Conservation (phyloP, 176 grass and related monocot species). For the Oryza punctata region DNA sequence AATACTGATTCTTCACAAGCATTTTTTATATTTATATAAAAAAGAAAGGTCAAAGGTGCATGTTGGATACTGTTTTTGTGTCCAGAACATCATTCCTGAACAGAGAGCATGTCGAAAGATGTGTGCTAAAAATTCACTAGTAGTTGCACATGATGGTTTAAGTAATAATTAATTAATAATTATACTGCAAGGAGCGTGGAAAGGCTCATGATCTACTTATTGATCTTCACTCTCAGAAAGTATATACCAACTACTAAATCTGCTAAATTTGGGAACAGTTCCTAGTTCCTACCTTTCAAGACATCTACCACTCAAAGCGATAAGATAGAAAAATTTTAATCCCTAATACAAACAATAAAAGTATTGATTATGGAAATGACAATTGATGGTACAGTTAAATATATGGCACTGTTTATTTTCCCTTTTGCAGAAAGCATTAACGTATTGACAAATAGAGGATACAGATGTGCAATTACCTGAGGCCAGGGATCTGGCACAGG, state of each 20-base stretch:
- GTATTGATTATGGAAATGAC: slow-evolving; percentile 4
- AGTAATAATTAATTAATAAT: slow-evolving; percentile 13
- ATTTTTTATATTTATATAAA: too few relatives aligned
- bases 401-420: slow-evolving; percentile 1
- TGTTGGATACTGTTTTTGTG: too few relatives aligned
- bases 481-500: slow-evolving; percentile 76
- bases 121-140: too few relatives aligned
- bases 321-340: background rate
- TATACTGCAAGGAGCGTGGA: background rate
- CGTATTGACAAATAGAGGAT: slow-evolving; percentile 12
- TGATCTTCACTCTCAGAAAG: background rate
- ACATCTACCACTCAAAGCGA: background rate
- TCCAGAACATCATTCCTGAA: too few relatives aligned
- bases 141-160: background rate
- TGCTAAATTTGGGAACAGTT: background rate
- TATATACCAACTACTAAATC: background rate
- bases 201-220: background rate
- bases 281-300: background rate
- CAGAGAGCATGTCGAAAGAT: too few relatives aligned
- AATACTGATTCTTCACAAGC: too few relatives aligned
- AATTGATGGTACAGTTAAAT: background rate
- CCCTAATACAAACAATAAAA: background rate
- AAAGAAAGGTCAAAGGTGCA: too few relatives aligned
- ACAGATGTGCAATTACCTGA: slow-evolving; percentile 60
- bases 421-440: slow-evolving; percentile 17